Conservation (phyloP, 352 stramenopile species). For the Phytopythium helicoides region DNA sequence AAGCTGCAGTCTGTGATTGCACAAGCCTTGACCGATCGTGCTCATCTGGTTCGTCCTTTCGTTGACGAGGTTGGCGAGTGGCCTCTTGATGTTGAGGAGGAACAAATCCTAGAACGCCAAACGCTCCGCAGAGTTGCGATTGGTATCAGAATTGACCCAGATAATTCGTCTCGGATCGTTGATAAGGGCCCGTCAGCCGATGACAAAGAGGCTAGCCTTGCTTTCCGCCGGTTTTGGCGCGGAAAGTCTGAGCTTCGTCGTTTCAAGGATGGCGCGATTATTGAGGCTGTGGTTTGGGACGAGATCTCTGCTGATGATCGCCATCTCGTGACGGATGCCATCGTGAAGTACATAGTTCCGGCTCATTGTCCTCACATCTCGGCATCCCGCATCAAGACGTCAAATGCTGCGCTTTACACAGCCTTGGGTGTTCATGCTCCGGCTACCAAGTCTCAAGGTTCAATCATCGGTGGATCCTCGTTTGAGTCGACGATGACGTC, state of each 20-base stretch:
- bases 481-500: conserved; percentile 80
- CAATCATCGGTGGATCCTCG: conserved; percentile 25
- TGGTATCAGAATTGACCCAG: conserved; percentile 75
- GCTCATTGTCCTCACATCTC: conserved; percentile 61
- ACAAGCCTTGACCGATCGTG: conserved; percentile 63
- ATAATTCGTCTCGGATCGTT: conserved; percentile 79
- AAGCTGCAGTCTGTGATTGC: conserved; percentile 54
- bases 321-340: conserved; percentile 65
- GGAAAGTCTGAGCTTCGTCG: conserved; percentile 85
- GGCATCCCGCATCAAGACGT: conserved; percentile 63
- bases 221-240: conserved; percentile 90
- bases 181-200: conserved; percentile 88
- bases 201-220: conserved; percentile 56
- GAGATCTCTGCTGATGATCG: conserved; percentile 66
- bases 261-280: conserved; percentile 89
- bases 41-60: conserved; percentile 56
- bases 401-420: conserved; percentile 67
- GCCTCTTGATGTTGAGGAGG: conserved; percentile 38
- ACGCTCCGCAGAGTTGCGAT: conserved; percentile 61
- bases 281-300: conserved; percentile 90
- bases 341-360: conserved; percentile 73
- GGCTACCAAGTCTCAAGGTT: conserved; percentile 31
- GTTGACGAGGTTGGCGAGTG: conserved; percentile 45
- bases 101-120: conserved; percentile 11
- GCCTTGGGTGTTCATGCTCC: conserved; percentile 62